Evolutionary conservation across 2,329 filamentous ascomycete genomes (phyloP).

Genomic region (Pezizomycotina sp.): DNA sequence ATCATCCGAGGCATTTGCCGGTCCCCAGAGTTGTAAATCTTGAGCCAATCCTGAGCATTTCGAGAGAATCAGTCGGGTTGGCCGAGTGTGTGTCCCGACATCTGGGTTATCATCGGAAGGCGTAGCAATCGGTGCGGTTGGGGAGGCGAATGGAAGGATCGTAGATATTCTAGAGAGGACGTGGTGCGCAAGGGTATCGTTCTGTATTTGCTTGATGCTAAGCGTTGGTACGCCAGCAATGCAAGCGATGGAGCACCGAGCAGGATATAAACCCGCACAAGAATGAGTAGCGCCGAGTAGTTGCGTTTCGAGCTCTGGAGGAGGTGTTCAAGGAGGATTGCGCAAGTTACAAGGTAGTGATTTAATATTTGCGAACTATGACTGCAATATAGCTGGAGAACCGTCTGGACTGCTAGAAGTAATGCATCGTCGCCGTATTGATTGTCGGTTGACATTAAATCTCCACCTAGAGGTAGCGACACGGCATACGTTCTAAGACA

Average conservation of each 20-base stretch:
- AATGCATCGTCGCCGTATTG: slow-evolving; percentile 26
- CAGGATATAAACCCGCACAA: slow-evolving; percentile 29
- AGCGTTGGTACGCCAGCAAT: slow-evolving; percentile 29
- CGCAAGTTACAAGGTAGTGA: slow-evolving; percentile 21
- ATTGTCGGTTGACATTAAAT: slow-evolving; percentile 24
- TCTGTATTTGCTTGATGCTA: slow-evolving; percentile 31
- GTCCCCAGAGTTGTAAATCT: slow-evolving; percentile 21
- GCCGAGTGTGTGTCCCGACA: slow-evolving; percentile 15
- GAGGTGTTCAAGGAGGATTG: slow-evolving; percentile 22
- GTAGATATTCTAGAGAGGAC: slow-evolving; percentile 30
- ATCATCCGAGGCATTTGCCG: slow-evolving; percentile 24
- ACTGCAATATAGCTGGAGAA: slow-evolving; percentile 21
- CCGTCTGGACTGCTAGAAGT: slow-evolving; percentile 24
- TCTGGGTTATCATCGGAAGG: slow-evolving; percentile 15
- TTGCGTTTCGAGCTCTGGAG: slow-evolving; percentile 29
- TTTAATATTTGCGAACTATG: slow-evolving; percentile 13
- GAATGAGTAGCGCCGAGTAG: slow-evolving; percentile 29
- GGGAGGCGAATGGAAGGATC: slow-evolving; percentile 27
- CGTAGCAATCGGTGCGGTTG: slow-evolving; percentile 13
- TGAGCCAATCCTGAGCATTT: slow-evolving; percentile 21
- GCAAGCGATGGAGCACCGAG: slow-evolving; percentile 30
- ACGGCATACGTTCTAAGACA: slow-evolving; percentile 20
- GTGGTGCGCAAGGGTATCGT: slow-evolving; percentile 30
- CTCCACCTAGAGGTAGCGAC: slow-evolving; percentile 22
- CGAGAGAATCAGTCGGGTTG: slow-evolving; percentile 16